Evolutionary conservation across 305 asterid species (phyloP), one percentile per base, ranked within the genome.

Genomic region (Fraxinus floribunda): DNA sequence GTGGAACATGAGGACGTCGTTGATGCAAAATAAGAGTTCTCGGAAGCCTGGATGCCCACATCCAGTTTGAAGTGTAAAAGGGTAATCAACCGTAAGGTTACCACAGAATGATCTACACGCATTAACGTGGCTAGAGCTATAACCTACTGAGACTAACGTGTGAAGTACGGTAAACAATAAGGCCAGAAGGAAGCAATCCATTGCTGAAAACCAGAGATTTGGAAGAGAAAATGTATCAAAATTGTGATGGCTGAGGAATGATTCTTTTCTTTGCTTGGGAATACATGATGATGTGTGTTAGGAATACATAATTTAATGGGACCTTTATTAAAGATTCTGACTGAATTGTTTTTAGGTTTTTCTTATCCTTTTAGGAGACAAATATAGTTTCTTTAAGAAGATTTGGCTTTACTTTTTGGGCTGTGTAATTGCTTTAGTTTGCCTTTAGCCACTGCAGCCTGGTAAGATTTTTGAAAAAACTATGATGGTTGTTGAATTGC

Each of bases 31-130:
- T 0, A 95, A 38, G 87, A 95, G 97, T 26, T 94, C 97, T 1
- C 97, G 89, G 81, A 89, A 95, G 73, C 93, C 97, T 0, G 88
- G 92, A 75, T 95, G 99, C 78, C 99, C 99, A 30, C 99, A 95
- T 9, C 99, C 99, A 0, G 93, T 87, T 15, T 83, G 91, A 83
- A 91, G 87, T n/a, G 91, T 90, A 77, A 95, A 93, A 62, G 99
- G 99, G 86, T 93, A 94, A 62, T 90, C 93, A 1, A 95, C 35
- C 0, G 97, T 95, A 3, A 95, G 89, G 91, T 94, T 95, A 5
- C 98, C 99, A 26, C 99, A 95, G 79, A 90, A 92, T 15, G 99
- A 94, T 36, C 99, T 89, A 75, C 99, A 95, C 1, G 90, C 18
- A 64, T 83, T 89, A n/a, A 90, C 79, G 7, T 86, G 87, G 80